Evolutionary conservation across 306 rosid genomes (phyloP), one percentile per base, ranked within the genome.

Genomic region (Cotoneaster glaucophyllus): DNA sequence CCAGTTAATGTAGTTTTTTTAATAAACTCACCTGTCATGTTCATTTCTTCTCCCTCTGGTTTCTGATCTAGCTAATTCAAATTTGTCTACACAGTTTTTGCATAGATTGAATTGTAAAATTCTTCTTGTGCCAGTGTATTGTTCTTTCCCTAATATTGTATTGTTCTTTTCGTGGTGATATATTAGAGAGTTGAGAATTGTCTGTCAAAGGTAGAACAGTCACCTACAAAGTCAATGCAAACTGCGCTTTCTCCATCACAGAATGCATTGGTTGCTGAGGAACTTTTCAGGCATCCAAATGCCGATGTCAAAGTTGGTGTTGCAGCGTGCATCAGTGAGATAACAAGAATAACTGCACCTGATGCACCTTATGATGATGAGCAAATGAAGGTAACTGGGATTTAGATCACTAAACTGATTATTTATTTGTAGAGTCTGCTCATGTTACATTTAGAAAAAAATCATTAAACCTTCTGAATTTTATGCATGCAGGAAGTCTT

Each of bases 281-380:
- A 74, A 54, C 93, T 94, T 39, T 70, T 94, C 34, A 85, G 82
- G 78, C 98, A 92, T 81, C 52, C 95, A 18, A 79, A 94, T 80
- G 64, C 76, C 74, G 96, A 94, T 82, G 96, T 94, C 41, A 87
- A 88, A 81, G 96, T 90, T 76, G 85, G 96, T 39, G 93, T 94
- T 80, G 97, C 98, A 22, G 84, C 95, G 57, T 94, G 97, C 87
- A 87, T 92, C 70, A 92, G 96, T 62, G 97, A 94, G 84, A 90
- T 94, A 73, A 94, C 98, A 44, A 90, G 98, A 82, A 94, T 94
- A 71, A 92, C 93, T 57, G 98, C 98, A 62, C 97, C 98, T 45
- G 98, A 94, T 39, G 96, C 96, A 66, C 98, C 98, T 39, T 94
- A 94, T 75, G 91, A 86, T 64, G 98, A 94, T 75, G 97, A 87